A percentile compares a stretch with the other conserved stretches of the same genome.
Conservation (phyloP, 768 basidiomycete genomes). For the Pisolithus orientalis region DNA sequence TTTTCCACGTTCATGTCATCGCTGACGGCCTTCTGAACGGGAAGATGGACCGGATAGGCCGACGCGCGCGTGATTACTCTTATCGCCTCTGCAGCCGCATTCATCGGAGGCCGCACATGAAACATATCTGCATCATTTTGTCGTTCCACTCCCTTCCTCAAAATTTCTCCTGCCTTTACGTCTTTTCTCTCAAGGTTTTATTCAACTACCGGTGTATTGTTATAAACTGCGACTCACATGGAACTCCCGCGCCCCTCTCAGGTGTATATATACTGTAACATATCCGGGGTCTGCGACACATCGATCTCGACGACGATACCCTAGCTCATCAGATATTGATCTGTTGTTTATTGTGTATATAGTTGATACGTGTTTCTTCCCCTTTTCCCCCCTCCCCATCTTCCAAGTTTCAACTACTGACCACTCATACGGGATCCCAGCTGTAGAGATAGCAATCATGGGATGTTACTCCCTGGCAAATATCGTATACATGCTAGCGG, state of each 20-base stretch:
- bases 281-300: constrained; percentile 3
- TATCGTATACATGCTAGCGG: not conserved
- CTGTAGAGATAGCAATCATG: not conserved
- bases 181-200: constrained; percentile 5
- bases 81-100: constrained; percentile 5
- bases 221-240: not conserved
- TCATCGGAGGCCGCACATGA: constrained; percentile 15
- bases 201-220: constrained; percentile 2
- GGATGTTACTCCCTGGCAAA: not conserved
- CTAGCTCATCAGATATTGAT: not conserved
- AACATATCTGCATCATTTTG: constrained; percentile 9
- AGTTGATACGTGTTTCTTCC: not conserved
- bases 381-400: not conserved
- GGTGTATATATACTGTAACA: constrained; percentile 7
- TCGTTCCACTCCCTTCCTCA: constrained; percentile 4
- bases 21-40: constrained; percentile 23
- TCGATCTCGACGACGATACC: constrained; percentile 1
- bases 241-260: not conserved
- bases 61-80: not conserved
- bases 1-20: constrained; percentile 27
- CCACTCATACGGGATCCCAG: not conserved
- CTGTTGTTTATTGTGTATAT: constrained; percentile 7
- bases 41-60: not conserved
- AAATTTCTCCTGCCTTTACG: constrained; percentile 4
- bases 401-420: not conserved